Percentiles rank a stretch among this genome's conserved stretches.
These are phyloP conservation scores for Aspergillus conjunctus DNA, from an alignment of 495 filamentous ascomycete species.

Conservation along the genomic window DNA sequence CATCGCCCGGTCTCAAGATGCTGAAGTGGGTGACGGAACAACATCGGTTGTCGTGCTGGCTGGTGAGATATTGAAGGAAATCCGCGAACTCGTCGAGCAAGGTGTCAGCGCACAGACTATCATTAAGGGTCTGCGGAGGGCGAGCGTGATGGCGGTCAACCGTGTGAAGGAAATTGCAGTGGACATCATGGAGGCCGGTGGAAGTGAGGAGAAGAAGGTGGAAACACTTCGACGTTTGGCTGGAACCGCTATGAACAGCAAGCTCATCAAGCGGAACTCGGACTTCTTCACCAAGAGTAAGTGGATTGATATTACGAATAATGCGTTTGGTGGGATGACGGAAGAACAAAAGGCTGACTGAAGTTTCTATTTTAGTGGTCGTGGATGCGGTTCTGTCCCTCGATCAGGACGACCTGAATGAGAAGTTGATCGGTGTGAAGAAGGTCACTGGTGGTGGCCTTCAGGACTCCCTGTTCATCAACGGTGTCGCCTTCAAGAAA, in stretches of 20 bases:
- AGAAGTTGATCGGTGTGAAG: conserved; percentile 97
- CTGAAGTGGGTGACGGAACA: conserved; percentile 96
- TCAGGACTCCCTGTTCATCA: conserved; percentile 95
- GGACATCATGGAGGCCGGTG: conserved; percentile 58
- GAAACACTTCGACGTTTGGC: conserved; percentile 90
- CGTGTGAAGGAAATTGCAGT: conserved; percentile 98
- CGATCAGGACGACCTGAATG: conserved; percentile 96
- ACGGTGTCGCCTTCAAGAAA: conserved; percentile 99
- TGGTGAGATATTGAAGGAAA: conserved; percentile 94
- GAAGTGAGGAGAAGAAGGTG: conserved; percentile 76
- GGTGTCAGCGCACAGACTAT: conserved; percentile 97
- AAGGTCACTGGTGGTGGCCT: conserved; percentile 96
- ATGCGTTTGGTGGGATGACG: conserved; percentile 8
- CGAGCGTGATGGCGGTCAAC: conserved; percentile 90
- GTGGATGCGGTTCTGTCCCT: conserved; percentile 96
- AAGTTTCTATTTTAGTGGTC: conserved; percentile 67
- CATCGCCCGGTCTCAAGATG: conserved; percentile 97
- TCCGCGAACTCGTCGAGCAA: conserved; percentile 92
- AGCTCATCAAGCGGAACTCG: conserved; percentile 96
- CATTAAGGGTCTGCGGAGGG: conserved; percentile 91
- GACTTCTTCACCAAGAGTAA: conserved; percentile 96
- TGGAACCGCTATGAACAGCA: conserved; percentile 98
- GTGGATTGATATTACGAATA: conserved; percentile 24
- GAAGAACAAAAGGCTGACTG: conserved; percentile 19
- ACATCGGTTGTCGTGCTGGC: conserved; percentile 96